Conservation (phyloP, 208 protist genomes). For the Crithidia sp. region DNA sequence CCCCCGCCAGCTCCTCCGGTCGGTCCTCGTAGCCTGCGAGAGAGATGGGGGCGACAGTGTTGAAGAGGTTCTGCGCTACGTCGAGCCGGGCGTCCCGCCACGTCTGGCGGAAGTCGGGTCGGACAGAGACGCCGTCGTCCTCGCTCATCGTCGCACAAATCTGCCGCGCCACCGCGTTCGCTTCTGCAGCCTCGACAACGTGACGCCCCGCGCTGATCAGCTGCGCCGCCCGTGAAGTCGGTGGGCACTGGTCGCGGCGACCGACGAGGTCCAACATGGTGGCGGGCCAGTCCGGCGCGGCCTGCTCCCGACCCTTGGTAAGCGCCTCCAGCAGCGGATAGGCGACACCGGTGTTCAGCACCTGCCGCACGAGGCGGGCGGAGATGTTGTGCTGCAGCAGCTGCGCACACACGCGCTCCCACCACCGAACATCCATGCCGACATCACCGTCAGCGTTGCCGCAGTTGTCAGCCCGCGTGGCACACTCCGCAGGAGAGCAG, state of each 20-base stretch:
- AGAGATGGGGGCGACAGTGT: constrained; percentile 68
- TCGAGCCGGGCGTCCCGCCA: constrained; percentile 79
- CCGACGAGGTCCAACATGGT: constrained; percentile 66
- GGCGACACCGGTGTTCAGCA: constrained; percentile 54
- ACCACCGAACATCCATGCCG: constrained; percentile 16
- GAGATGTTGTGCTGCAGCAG: constrained; percentile 46
- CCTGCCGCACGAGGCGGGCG: constrained; percentile 33
- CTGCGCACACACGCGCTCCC: constrained; percentile 40
- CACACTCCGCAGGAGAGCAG: not conserved
- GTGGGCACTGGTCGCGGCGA: constrained; percentile 53
- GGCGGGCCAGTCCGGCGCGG: constrained; percentile 47
- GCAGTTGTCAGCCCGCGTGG: not conserved
- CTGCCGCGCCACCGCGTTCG: constrained; percentile 53
- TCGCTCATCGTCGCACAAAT: constrained; percentile 56
- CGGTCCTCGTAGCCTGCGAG: constrained; percentile 59
- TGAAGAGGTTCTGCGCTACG: constrained; percentile 73
- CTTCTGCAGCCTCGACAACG: constrained; percentile 66
- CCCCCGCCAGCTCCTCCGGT: constrained; percentile 50
- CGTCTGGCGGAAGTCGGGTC: constrained; percentile 67
- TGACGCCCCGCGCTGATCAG: constrained; percentile 43
- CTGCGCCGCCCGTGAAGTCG: constrained; percentile 29
- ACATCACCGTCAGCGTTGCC: not conserved
- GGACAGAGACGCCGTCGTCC: constrained; percentile 84
- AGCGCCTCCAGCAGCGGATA: constrained; percentile 66
- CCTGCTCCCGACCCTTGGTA: constrained; percentile 46